Base-by-base conservation (phyloP, 2,329 filamentous ascomycete genomes). In the Colletotrichum tropicicola region DNA sequence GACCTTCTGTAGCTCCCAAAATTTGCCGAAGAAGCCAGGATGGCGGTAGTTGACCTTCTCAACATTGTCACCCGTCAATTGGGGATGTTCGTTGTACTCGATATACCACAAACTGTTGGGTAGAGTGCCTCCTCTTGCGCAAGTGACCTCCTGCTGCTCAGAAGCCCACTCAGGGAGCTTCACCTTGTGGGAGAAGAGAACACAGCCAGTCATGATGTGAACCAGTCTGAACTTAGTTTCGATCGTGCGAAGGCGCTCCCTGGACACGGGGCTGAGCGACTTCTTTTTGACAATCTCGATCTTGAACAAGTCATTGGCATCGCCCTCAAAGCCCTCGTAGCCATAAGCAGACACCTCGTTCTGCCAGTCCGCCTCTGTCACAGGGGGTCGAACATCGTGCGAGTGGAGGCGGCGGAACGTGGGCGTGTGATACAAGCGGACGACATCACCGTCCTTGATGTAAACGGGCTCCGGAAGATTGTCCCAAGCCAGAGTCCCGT, bases 111-210 rank as follows among this genome's bases (percentile, higher is more conserved):
- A 81, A 73, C 94, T 97, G 86, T 99, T 99, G 59, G 96, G 96
- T 37, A 98, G 83, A 67, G 94, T 97, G 71, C 94, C 96, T 49
- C 92, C 91, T 71, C 90, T 91, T 7, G 96, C 96, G 75, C 96
- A 99, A 19, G 95, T 98, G n/a, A 99, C 96, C 79, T 99, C 96
- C 78, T 99, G 96, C 78, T 99, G 96, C 78, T 98, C 96, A 55
- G 91, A 99, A 48, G 92, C 96, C 96, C 96, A 99, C 3, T 97
- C 94, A 3, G 96, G 96, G 63, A 99, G 90, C 83, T 99, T 99
- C 76, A 98, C 94, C 83, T 98, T 98, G 86, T 99, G 96, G 1
- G 95, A 98, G 84, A 99, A 99, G 23, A 99, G 85, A 12, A 91
- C 92, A 75, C 96, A 99, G 48, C 95, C 94, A 68, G 94, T 97